These are phyloP conservation scores for Striga hermonthica DNA, from an alignment of 305 asterid genomes.

Conservation along the genomic window DNA sequence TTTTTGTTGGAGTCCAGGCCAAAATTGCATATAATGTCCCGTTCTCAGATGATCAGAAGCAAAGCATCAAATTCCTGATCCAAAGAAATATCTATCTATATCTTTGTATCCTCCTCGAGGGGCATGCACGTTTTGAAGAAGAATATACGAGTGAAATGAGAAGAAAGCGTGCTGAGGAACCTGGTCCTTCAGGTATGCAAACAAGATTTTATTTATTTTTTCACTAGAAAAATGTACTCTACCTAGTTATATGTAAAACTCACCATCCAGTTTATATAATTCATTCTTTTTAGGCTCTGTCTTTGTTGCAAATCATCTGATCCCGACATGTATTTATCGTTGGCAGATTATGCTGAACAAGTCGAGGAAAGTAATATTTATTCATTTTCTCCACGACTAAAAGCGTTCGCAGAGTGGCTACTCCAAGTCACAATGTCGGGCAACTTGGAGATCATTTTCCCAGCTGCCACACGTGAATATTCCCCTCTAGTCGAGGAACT, in stretches of 20 bases:
- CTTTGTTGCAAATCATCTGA: slow-evolving; percentile 20
- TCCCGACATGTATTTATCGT: slow-evolving; percentile 31
- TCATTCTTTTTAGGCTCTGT: no score
- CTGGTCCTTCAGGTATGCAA: slow-evolving; percentile 67
- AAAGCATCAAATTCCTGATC: slow-evolving; percentile 55
- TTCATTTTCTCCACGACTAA: slow-evolving; percentile 58
- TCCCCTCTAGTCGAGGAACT: slow-evolving; percentile 67
- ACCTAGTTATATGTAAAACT: no score
- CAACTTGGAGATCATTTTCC: slow-evolving; percentile 73
- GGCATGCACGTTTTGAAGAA: slow-evolving; percentile 67
- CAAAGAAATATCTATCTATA: slow-evolving; percentile 72
- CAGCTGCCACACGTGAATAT: slow-evolving; percentile 83
- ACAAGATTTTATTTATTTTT: slow-evolving; percentile 10
- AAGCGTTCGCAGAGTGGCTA: slow-evolving; percentile 71
- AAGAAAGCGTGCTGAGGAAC: slow-evolving; percentile 43
- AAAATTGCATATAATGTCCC: slow-evolving; percentile 63
- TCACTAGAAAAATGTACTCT: background rate
- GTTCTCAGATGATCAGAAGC: slow-evolving; percentile 74
- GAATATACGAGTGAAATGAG: slow-evolving; percentile 46
- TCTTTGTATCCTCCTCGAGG: slow-evolving; percentile 69
- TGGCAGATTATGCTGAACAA: slow-evolving; percentile 46
- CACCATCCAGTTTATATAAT: no score
- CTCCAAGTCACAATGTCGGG: slow-evolving; percentile 63
- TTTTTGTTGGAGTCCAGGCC: slow-evolving; percentile 49
- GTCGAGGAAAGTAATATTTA: slow-evolving; percentile 46